These are phyloP conservation scores for Calamus simplicifolius DNA, from an alignment of 176 grass and related monocot species.

Conservation along the genomic window DNA sequence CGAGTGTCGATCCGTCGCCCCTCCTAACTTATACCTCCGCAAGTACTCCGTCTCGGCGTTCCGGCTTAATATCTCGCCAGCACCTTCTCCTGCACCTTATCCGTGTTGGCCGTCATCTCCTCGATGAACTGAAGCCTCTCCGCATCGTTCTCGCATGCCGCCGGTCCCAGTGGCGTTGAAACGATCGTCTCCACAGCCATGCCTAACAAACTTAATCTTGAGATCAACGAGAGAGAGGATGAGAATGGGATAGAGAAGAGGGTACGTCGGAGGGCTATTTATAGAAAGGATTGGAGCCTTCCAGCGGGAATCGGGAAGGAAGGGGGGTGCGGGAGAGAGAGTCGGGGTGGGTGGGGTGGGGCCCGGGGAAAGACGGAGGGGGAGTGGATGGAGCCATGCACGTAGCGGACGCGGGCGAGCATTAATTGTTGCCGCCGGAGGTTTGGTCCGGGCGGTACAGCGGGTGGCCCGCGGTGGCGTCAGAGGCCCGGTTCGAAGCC, in stretches of 20 bases:
- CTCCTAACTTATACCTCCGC: neutral
- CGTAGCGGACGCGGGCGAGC: neutral
- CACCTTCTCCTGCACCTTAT: slow-evolving; percentile 3
- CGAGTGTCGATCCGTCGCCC: neutral
- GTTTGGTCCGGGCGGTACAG: neutral
- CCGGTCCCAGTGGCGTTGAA: neutral
- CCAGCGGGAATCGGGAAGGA: too few species aligned
- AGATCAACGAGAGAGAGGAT: too few species aligned
- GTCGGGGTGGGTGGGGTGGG: too few species aligned
- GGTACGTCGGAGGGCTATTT: neutral
- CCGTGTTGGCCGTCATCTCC: slow-evolving; percentile 9
- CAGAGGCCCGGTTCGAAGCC: neutral
- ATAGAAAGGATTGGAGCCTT: neutral
- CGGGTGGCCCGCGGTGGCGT: neutral
- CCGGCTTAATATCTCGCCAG: slow-evolving; percentile 8
- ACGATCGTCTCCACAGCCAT: neutral
- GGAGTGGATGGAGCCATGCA: neutral
- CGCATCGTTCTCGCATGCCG: slow-evolving; percentile 3
- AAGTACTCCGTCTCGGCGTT: slow-evolving; percentile 11
- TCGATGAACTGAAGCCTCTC: slow-evolving; percentile 15
- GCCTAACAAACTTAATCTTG: neutral
- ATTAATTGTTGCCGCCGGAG: neutral
- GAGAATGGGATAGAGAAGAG: too few species aligned
- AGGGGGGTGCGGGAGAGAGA: too few species aligned
- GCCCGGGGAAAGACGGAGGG: neutral